Conservation (phyloP, 306 rosid genomes). For the Prunus campanulata region DNA sequence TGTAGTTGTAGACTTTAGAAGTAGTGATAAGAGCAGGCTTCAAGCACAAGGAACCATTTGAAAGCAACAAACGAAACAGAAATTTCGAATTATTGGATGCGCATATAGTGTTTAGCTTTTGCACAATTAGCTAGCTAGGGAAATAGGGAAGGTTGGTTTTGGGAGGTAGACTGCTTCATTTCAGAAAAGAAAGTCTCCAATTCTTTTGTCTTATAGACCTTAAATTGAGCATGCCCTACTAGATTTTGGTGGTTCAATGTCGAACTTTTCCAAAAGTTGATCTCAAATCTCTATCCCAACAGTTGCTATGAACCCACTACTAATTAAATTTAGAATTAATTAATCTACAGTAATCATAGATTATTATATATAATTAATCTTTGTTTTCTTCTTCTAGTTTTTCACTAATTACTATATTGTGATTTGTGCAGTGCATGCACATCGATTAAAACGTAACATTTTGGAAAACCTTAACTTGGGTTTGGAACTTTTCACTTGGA, state of each 20-base stretch:
- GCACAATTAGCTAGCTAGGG: neutral
- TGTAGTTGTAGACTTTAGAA: no score
- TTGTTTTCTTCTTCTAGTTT: no score
- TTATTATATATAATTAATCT: no score
- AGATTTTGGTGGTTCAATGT: neutral
- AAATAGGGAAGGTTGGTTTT: neutral
- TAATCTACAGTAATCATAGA: no score
- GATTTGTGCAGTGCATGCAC: neutral
- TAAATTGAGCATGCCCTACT: no score
- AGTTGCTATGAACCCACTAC: neutral
- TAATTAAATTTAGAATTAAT: neutral
- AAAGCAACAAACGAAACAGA: no score
- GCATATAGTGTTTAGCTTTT: neutral
- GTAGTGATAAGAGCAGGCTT: no score
- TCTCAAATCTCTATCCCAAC: neutral
- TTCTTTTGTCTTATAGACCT: neutral
- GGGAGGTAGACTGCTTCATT: neutral
- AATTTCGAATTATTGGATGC: no score
- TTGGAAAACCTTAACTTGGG: slow-evolving; percentile 9
- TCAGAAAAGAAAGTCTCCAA: neutral
- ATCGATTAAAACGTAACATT: neutral
- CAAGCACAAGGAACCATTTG: no score
- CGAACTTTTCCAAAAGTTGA: neutral
- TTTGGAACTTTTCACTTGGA: slow-evolving; percentile 31
- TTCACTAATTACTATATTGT: no score